Base-by-base conservation (phyloP, 495 filamentous ascomycete species). In the Penicillium chermesinum region DNA sequence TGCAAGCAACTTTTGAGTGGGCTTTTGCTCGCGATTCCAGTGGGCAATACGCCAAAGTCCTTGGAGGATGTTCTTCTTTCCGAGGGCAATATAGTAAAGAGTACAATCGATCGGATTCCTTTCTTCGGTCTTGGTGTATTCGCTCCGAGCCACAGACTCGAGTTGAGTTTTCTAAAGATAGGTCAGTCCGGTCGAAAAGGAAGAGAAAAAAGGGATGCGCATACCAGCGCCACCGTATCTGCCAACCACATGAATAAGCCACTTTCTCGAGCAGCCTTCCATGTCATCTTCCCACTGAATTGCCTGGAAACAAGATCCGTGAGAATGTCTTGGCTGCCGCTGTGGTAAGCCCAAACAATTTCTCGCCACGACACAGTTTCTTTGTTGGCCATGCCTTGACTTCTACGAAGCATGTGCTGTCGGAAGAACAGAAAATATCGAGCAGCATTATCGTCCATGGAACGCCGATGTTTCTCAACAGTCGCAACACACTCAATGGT, bases 171-270 rank as follows among this genome's bases (percentile, higher is more conserved):
- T 82, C 85, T 89, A 52, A 22, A 17, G 2, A 22, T 9, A 41
- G 10, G 44, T 73, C 49, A 76, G 63, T 46, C 18, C 9, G 21
- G 6, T 30, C 12, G 0, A 38, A 13, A 34, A 18, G n/a, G 38
- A 9, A 40, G 10, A 17, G 3, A 7, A 13, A n/a, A 10, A 38
- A 10, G 12, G 41, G n/a, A 10, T 10, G 17, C 44, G 58, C 84
- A 69, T 77, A 93, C 88, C 54, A 96, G 73, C 9, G 90, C 85
- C 46, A 74, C 75, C 21, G 72, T 55, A 61, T 94, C 91, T 0
- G 78, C 81, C 58, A 98, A 69, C 94, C 93, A 98, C 86, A 96
- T 90, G 58, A 95, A 96, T 46, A 97, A 79, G 12, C 93, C 91
- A 52, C 84, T 88, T 60, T 94, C 88, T 41, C 86, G 70, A 12